phyloP scores from a whole-genome alignment of 2,329 filamentous ascomycete species.

The Drechslerella coelobrocha region DNA sequence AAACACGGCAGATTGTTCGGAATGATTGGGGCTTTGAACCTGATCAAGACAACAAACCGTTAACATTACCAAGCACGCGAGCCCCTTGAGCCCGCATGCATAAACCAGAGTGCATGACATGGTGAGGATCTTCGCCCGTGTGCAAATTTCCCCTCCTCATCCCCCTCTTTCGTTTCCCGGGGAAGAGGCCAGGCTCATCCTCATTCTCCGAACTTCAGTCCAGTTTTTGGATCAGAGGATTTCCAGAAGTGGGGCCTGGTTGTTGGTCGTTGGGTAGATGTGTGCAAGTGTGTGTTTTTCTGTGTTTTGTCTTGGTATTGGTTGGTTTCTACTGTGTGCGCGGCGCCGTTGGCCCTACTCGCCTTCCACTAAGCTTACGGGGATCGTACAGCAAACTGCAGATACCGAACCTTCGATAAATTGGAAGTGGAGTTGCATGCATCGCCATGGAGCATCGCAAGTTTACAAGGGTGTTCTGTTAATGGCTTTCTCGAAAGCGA shows the following conservation, averaged over 20 bases:
- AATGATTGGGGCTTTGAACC: constrained; percentile 33
- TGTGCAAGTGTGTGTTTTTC: no score
- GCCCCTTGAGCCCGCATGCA: constrained; percentile 45
- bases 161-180: not conserved
- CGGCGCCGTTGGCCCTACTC: not conserved
- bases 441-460: constrained; percentile 25
- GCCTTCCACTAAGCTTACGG: not conserved
- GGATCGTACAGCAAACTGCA: constrained; percentile 20
- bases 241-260: not conserved
- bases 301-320: not conserved
- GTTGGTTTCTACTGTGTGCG: not conserved
- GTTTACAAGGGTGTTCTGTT: constrained; percentile 19
- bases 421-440: constrained; percentile 49
- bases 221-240: not conserved
- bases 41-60: constrained; percentile 36
- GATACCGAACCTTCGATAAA: constrained; percentile 25
- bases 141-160: constrained; percentile 36
- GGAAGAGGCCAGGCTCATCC: not conserved
- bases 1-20: constrained; percentile 49
- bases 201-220: constrained; percentile 2
- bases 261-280: no score
- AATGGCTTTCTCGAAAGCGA: constrained; percentile 21
- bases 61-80: constrained; percentile 1
- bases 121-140: constrained; percentile 29
- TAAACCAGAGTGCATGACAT: constrained; percentile 7